Evolutionary conservation across 805 yeast species (phyloP), one percentile per base, ranked within the genome.

Genomic region (Vanderwaltozyma yarrowii): DNA sequence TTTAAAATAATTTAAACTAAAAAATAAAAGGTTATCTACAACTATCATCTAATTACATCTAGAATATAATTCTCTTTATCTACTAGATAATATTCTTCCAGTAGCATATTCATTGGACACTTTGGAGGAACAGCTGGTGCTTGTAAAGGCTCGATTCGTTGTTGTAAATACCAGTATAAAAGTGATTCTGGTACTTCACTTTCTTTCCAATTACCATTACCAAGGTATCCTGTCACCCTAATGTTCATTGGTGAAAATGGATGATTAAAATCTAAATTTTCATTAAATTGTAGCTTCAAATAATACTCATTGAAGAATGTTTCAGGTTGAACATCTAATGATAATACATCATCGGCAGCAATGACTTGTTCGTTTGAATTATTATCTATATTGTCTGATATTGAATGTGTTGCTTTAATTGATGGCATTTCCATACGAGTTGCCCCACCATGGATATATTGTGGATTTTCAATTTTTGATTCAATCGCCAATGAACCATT

Each of bases 31-130:
- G n/a, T 12, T 7, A 25, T 12, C 14, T 8, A n/a, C 13, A 8
- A 6, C 14, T 5, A 8, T 12, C n/a, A n/a, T 9, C 9, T 21
- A 4, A 27, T 27, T 4, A 33, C 18, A 14, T 33, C 36, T 7
- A 18, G 11, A 5, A 33, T 33, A 13, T 26, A 33, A 5, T 18
- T 26, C 13, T n/a, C 11, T 27, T 27, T 33, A 20, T 33, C 36
- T 12, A 43, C 39, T 27, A 50, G 31, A 37, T 44, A 47, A 19
- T 45, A 48, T 42, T 50, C 54, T 30, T 50, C 52, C 51, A 50
- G 46, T 14, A 50, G 33, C 45, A 50, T 45, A 32, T 45, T 45
- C 9, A 30, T 38, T 0, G 54, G 54, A 23, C 54, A 50, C 39
- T 50, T 50, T 13, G 54, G 54, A 2, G 52, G 54, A 24, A 45